Evolutionary conservation across 805 yeast species (phyloP), one percentile per base, ranked within the genome.

Genomic region (Candida dendrica): DNA sequence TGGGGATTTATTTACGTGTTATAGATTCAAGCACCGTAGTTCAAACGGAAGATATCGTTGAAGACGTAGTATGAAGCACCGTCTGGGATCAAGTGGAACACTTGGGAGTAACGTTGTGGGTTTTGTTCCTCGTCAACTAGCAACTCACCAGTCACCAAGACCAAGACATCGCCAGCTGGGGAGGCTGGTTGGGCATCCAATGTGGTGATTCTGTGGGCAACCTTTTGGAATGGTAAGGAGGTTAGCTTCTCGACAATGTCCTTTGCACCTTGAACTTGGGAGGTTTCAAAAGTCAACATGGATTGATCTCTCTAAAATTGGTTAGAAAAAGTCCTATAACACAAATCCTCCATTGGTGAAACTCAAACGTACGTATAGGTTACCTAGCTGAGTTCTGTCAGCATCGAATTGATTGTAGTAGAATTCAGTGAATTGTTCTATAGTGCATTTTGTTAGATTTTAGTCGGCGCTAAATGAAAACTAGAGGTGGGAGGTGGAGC

Each of bases 161-260:
- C 98, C 56, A 93, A 74, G 42, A 93, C 95, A 61, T 91, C 97
- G 48, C 93, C 91, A 55, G 72, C 77, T 45, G 95, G 87, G 44
- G 95, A 84, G 32, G 95, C 96, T 39, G 98, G 98, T 70, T 93
- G 98, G 37, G 98, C 98, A 59, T 93, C 98, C 60, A 93, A 76
- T 36, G 98, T 91, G 42, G 95, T 81, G 60, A 93, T 84, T 70
- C 95, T 77, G 72, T 93, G 99, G 39, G 78, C 83, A 44, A 93
- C 97, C 68, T 89, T 89, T 63, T 77, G 83, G 75, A 93, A 93
- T 40, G 96, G 96, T 56, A 93, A 75, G 32, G 89, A 77, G 45
- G 79, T 81, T 52, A 93, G 77, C 65, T 93, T 91, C 71, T 93
- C 98, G 49, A 93, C 89, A 59, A 93, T 93, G 56, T 73, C 83